Base-by-base conservation (phyloP, 179 eudicot genomes). In the Pouteria campechiana region DNA sequence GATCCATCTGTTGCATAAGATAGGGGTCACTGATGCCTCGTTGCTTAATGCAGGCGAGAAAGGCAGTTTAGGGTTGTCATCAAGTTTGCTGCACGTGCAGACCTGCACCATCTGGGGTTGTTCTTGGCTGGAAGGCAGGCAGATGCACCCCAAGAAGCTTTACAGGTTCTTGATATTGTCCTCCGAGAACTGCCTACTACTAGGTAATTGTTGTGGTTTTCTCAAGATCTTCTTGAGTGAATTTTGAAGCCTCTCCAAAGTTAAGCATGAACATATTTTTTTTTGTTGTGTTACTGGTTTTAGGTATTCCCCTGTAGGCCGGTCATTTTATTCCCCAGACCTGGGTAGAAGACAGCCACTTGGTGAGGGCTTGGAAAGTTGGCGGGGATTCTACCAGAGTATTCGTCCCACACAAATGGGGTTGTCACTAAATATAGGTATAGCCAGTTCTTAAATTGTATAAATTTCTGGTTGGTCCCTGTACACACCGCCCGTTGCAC, bases 371-470 rank as follows among this genome's bases (percentile, higher is more conserved):
- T 45, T 90, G 31, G 96, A 90, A 64, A 73, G 83, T 57, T 90
- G 96, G 98, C 76, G 94, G 44, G 98, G 98, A 19, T 90, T 87
- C 63, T 87, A 90, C 58, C 98, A 90, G 68, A 90, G 98, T 50
- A 79, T 90, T 17, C 81, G 98, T 3, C 98, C 98, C 3, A 86
- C 98, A 28, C 98, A 90, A 63, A 90, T 86, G 98, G 98, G 98
- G 25, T 37, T 90, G 37, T 90, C 98, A 0, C 58, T 90, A 44
- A 90, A 90, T 52, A 90, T 90, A 16, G 98, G 98, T 61, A 51
- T 39, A 22, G 3, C 18, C 15, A 4, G 16, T 44, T 7, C 5
- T 33, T n/a, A n/a, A n/a, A n/a, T n/a, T n/a, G n/a, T n/a, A n/a
- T n/a, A n/a, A n/a, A n/a, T n/a, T n/a, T n/a, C n/a, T n/a, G n/a